Conservation (phyloP, 1,284 basidiomycete species). For the Pyrrhoderma lamaoense region DNA sequence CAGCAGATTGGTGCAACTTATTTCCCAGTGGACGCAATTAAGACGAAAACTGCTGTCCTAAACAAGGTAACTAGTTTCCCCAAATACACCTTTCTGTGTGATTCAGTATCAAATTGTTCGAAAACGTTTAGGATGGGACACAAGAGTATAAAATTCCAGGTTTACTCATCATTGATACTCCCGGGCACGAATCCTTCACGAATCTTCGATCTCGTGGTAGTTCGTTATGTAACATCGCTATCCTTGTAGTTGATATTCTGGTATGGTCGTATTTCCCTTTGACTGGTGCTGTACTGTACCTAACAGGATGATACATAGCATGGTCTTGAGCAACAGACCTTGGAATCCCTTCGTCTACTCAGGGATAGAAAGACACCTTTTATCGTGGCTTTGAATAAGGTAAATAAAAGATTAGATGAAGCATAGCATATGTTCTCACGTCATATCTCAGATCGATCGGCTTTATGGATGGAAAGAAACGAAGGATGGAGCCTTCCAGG, state of each 20-base stretch:
- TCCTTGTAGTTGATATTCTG: conserved; percentile 99
- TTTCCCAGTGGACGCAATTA: conserved; percentile 97
- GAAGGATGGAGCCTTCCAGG: conserved; percentile 88
- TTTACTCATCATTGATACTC: conserved; percentile 95
- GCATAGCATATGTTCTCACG: not conserved
- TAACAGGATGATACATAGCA: conserved; percentile 49
- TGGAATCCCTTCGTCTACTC: conserved; percentile 91
- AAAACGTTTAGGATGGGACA: conserved; percentile 53
- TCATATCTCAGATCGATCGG: conserved; percentile 75
- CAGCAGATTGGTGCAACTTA: conserved; percentile 99
- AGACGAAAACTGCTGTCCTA: conserved; percentile 86
- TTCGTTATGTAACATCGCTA: conserved; percentile 98
- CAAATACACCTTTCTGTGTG: not conserved
- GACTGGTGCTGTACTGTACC: conserved; percentile 10
- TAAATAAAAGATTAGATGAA: conserved; percentile 25
- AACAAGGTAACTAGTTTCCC: conserved; percentile 54
- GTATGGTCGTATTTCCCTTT: conserved; percentile 33
- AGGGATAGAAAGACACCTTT: conserved; percentile 97
- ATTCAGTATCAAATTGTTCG: not conserved
- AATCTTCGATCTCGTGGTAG: conserved; percentile 95
- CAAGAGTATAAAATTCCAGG: conserved; percentile 98
- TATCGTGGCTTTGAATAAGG: conserved; percentile 98
- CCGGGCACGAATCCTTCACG: conserved; percentile 99
- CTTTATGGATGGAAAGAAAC: conserved; percentile 93
- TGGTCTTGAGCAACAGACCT: conserved; percentile 94